Evolutionary conservation across 768 basidiomycete species (phyloP), one percentile per base, ranked within the genome.

Genomic region (Russula griseocarnosa): DNA sequence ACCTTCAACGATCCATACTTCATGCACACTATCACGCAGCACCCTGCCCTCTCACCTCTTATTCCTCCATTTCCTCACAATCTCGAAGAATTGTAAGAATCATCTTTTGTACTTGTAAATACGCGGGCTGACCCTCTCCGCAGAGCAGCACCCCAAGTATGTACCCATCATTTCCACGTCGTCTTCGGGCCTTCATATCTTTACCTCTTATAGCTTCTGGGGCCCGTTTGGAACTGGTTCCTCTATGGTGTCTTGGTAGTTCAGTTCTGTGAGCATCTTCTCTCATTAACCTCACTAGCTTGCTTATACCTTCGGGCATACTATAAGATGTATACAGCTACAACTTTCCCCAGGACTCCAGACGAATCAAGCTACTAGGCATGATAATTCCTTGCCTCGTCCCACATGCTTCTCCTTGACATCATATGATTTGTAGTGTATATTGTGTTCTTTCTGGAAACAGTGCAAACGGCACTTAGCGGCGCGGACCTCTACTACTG

Each of bases 171-270:
- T 34, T n/a, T 38, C 18, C n/a, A 26, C 26, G 20, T 24, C n/a
- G 22, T 42, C 28, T 30, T 20, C 13, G 30, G 5, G 30, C 24
- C 14, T 20, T 49, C 34, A 57, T 32, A 16, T 16, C 18, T 42
- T 44, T 40, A n/a, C 6, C 20, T 26, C 30, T 44, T 30, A 30
- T 30, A 65, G 63, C 46, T 65, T 16, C n/a, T 65, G 1, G 63
- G 54, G 6, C 24, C n/a, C 5, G 4, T 74, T 38, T 66, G 71
- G 55, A 71, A 73, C 61, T 73, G 67, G 60, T 62, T 62, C 18
- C 49, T 74, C 3, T 74, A 65, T 59, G 74, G 74, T n/a, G 66
- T 66, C n/a, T 66, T 74, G n/a, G 47, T 60, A 14, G 67, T 73
- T n/a, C 74, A 74, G 70, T 57, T 70, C 51, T 74, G 74, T 74